Percentiles rank a stretch among this genome's conserved stretches.
These are phyloP conservation scores for Emiliania huxleyi DNA, from an alignment of 78 protist species.

Conservation along the genomic window DNA sequence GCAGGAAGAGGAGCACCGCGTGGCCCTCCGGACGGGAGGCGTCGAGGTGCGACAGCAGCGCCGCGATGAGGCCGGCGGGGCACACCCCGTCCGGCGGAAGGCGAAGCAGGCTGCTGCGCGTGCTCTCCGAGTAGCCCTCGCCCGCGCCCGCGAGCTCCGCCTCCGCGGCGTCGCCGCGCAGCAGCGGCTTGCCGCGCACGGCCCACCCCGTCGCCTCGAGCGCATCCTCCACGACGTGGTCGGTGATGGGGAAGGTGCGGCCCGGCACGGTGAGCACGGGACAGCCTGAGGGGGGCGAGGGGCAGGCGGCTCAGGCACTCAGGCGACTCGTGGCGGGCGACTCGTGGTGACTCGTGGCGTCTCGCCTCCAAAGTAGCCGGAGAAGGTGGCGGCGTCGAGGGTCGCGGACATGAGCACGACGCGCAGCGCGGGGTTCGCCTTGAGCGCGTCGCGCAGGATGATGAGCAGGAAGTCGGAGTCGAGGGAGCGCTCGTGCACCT, in stretches of 20 bases:
- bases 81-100: too few relatives aligned
- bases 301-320: too few relatives aligned
- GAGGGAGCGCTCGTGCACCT: slow-evolving; percentile 56
- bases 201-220: slow-evolving; percentile 19
- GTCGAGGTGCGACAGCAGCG: neutral
- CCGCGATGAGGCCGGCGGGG: neutral
- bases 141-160: neutral
- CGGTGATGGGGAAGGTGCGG: slow-evolving; percentile 37
- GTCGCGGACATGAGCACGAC: slow-evolving; percentile 61
- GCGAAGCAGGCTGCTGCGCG: neutral
- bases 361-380: slow-evolving; percentile 17
- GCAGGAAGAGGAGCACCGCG: slow-evolving; percentile 35
- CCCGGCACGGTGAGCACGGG: slow-evolving; percentile 23
- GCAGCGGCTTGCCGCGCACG: neutral
- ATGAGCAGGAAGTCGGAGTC: slow-evolving; percentile 48
- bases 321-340: too few relatives aligned
- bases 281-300: too few relatives aligned
- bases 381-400: neutral
- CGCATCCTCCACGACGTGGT: slow-evolving; percentile 39
- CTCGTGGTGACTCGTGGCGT: too few relatives aligned
- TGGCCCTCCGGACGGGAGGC: neutral
- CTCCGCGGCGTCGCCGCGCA: neutral
- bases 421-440: neutral
- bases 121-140: neutral
- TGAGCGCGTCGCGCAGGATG: slow-evolving; percentile 22